Conservation (phyloP, 169 alveolate genomes). For the Plasmodium billcollinsi region DNA sequence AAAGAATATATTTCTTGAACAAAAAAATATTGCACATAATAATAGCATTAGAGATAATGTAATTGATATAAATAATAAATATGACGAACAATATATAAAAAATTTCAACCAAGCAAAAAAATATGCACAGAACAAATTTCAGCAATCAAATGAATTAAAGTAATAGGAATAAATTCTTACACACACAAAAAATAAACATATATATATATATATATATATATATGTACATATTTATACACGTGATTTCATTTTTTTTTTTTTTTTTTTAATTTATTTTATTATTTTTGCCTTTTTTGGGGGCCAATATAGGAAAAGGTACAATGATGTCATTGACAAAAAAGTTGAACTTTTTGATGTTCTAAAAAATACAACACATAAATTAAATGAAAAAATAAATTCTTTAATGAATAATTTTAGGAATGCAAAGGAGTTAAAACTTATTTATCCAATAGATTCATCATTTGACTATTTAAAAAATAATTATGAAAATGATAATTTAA, state of each 20-base stretch:
- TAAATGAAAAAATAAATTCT: constrained; percentile 44
- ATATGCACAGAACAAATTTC: constrained; percentile 42
- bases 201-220: background rate
- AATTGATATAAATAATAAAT: constrained; percentile 16
- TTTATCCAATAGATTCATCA: constrained; percentile 37
- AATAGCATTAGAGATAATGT: background rate
- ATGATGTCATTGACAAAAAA: constrained; percentile 21
- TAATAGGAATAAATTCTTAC: constrained; percentile 7
- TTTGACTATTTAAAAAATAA: constrained; percentile 12
- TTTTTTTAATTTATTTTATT: background rate
- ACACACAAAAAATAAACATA: background rate
- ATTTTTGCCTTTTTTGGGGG: background rate
- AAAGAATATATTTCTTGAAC: constrained; percentile 14
- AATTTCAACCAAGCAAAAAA: constrained; percentile 66
- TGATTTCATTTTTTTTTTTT: background rate
- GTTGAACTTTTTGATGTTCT: constrained; percentile 22
- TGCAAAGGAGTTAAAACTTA: constrained; percentile 37
- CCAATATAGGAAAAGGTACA: constrained; percentile 30
- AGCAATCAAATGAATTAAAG: constrained; percentile 51
- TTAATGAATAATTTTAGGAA: constrained; percentile 33
- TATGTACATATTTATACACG: background rate
- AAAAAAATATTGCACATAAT: background rate
- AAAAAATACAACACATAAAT: constrained; percentile 36
- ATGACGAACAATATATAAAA: constrained; percentile 38
- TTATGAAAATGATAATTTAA: constrained; percentile 15